These are phyloP conservation scores for Groenewaldozyma tartarivorans DNA, from an alignment of 805 yeast genomes.

Conservation along the genomic window DNA sequence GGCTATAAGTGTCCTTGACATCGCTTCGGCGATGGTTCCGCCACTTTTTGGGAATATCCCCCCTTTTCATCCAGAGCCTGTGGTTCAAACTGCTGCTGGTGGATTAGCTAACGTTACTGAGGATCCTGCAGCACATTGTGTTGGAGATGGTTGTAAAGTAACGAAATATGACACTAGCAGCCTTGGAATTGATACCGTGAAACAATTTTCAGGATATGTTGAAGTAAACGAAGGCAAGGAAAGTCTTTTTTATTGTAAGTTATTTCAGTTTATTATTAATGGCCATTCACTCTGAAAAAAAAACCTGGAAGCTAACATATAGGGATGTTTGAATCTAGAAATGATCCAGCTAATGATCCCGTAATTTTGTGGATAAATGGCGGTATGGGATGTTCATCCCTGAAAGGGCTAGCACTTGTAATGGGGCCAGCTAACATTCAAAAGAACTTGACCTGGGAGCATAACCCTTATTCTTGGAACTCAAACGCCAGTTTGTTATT, in stretches of 20 bases:
- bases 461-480: slow-evolving; percentile 87
- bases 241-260: slow-evolving; percentile 49
- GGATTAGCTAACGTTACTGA: background rate
- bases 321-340: slow-evolving; percentile 84
- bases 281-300: background rate
- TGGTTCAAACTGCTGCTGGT: too few relatives aligned
- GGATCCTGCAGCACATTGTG: background rate
- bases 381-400: slow-evolving; percentile 92
- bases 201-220: slow-evolving; percentile 73
- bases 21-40: too few relatives aligned
- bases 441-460: slow-evolving; percentile 53
- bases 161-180: slow-evolving; percentile 3
- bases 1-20: too few relatives aligned
- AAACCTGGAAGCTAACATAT: slow-evolving; percentile 32
- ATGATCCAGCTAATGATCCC: slow-evolving; percentile 81
- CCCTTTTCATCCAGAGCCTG: too few relatives aligned
- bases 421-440: slow-evolving; percentile 80
- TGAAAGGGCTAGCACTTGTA: slow-evolving; percentile 84
- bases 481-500: slow-evolving; percentile 80
- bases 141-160: background rate
- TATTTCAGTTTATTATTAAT: too few relatives aligned
- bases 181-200: slow-evolving; percentile 31
- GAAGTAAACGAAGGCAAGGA: slow-evolving; percentile 47
- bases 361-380: slow-evolving; percentile 88
- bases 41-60: too few relatives aligned